Evolutionary conservation across 306 rosid species (phyloP), one percentile per base, ranked within the genome.

Genomic region (Lathyrus oleraceus): DNA sequence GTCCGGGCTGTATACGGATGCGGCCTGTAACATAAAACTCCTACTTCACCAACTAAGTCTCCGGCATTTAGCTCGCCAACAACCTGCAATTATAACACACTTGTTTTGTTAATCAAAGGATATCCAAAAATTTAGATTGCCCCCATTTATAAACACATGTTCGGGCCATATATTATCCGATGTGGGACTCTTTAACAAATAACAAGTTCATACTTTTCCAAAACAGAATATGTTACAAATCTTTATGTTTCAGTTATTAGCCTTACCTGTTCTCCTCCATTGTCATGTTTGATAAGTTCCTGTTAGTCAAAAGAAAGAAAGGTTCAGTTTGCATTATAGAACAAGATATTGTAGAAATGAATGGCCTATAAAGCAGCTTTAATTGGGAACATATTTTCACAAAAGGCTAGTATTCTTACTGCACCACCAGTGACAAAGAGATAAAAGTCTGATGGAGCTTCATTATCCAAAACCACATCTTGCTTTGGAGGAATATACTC

Each of bases 401-500:
- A 20, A 10, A 56, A 67, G 44, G 57, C 52, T 51, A 15, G 42
- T 36, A 35, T 67, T 77, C 89, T 80, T 86, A 92, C 96, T 64
- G 78, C 87, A 54, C 79, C 51, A 69, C 98, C 98, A 0, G 86
- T 88, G 49, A 86, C 91, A 66, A 92, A 47, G 64, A 92, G 82
- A 58, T 92, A 92, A 10, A 92, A 75, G 69, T 92, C 92, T 6
- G 96, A 79, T 10, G 98, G 96, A n/a, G 92, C 89, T 82, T 92
- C 96, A 76, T 87, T 86, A 82, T 85, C 86, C 89, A 89, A 61
- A 79, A 89, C 81, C 40, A 92, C 82, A 15, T 89, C 96, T 81
- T 92, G 96, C 76, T 78, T 90, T 21, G 98, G 98, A 80, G 98
- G 92, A 80, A 87, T 87, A 70, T 92, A 92, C 87, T 92, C 98